Evolutionary conservation across 441 rosid species (phyloP).

Genomic region (Arabidopsis hybrid): DNA sequence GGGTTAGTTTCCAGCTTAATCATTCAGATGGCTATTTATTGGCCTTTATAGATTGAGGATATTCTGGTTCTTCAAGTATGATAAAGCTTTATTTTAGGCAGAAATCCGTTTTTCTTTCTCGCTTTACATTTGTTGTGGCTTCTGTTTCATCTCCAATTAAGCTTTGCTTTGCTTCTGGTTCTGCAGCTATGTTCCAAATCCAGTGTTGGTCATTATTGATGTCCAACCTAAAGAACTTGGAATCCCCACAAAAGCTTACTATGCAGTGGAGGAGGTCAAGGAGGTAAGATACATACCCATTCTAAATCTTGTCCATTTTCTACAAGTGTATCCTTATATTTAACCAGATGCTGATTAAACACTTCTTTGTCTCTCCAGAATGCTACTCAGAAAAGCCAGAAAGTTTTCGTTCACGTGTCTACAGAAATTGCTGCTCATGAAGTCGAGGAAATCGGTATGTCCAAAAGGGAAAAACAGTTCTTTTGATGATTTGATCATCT

Average conservation of each 20-base stretch:
- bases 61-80: not conserved
- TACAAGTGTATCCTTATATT: conserved; percentile 10
- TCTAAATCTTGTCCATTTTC: not conserved
- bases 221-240: conserved; percentile 75
- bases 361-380: conserved; percentile 54
- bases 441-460: conserved; percentile 78
- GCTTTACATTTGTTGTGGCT: not conserved
- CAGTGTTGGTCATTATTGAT: conserved; percentile 68
- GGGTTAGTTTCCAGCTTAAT: conserved; percentile 47
- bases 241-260: conserved; percentile 71
- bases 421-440: conserved; percentile 83
- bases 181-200: conserved; percentile 67
- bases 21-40: not conserved
- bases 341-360: not conserved
- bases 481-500: not conserved
- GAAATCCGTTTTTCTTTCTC: not conserved
- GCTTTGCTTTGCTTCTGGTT: conserved; percentile 23
- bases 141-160: not conserved
- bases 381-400: conserved; percentile 95
- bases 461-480: not conserved
- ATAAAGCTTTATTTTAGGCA: not conserved
- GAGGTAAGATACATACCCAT: conserved; percentile 53
- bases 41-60: conserved; percentile 1
- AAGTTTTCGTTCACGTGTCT: conserved; percentile 86
- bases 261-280: conserved; percentile 71